Percentiles rank a stretch among this genome's conserved stretches.
Conservation (phyloP, 257 asterid genomes). For the Phtheirospermum japonicum region DNA sequence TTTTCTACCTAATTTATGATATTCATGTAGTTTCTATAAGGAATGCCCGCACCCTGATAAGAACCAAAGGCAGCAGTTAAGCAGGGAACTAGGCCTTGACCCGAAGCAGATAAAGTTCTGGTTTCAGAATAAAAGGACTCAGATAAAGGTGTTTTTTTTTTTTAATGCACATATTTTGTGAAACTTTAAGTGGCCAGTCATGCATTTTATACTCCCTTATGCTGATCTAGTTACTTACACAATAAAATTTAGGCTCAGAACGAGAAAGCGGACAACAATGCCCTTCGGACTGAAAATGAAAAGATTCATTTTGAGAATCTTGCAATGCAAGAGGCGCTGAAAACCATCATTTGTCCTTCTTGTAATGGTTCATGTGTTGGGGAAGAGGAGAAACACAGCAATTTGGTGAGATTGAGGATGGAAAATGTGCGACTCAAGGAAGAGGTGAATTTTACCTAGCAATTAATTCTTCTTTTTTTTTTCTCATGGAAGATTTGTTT, state of each 20-base stretch:
- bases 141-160: conserved; percentile 40
- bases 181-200: not conserved
- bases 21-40: conserved; percentile 51
- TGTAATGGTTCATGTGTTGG: conserved; percentile 41
- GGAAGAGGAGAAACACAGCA: conserved; percentile 39
- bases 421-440: conserved; percentile 54
- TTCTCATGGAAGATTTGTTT: conserved; percentile 12
- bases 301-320: conserved; percentile 50
- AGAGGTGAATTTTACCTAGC: conserved; percentile 37
- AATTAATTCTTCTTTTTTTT: not conserved
- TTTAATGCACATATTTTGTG: not conserved
- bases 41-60: conserved; percentile 59
- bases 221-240: not conserved
- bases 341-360: conserved; percentile 35
- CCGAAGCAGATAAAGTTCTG: conserved; percentile 58
- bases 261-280: conserved; percentile 49
- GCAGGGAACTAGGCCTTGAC: conserved; percentile 56
- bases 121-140: conserved; percentile 76
- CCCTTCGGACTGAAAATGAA: conserved; percentile 53
- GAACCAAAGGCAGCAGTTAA: conserved; percentile 48
- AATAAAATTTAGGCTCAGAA: conserved; percentile 41
- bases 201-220: not conserved
- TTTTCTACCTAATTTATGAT: not conserved
- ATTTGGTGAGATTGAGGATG: conserved; percentile 38
- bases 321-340: conserved; percentile 49